phyloP scores from a whole-genome alignment of 495 filamentous ascomycete genomes.

The Penicillium egyptiacum region DNA sequence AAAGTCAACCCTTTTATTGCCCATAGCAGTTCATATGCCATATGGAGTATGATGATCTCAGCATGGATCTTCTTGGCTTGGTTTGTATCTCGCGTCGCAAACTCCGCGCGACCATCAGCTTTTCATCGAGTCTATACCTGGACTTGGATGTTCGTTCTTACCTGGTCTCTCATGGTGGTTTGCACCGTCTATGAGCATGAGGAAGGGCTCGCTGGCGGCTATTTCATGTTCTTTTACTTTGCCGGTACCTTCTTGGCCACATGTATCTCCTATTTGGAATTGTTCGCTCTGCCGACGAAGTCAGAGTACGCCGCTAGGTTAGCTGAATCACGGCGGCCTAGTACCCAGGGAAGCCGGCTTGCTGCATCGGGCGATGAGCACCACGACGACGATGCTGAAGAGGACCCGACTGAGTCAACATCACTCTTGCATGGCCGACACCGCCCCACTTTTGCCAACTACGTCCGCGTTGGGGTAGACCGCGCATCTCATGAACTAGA shows the following conservation, averaged over 20 bases:
- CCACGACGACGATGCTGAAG: slow-evolving; percentile 47
- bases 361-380: slow-evolving; percentile 35
- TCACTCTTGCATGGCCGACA: slow-evolving; percentile 66
- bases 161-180: slow-evolving; percentile 70
- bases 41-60: slow-evolving; percentile 83
- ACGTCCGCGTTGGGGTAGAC: slow-evolving; percentile 50
- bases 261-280: slow-evolving; percentile 70
- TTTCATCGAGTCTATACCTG: slow-evolving; percentile 78
- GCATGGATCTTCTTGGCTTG: slow-evolving; percentile 79
- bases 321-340: slow-evolving; percentile 38
- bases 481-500: slow-evolving; percentile 31
- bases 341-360: slow-evolving; percentile 44
- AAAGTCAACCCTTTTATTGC: slow-evolving; percentile 86
- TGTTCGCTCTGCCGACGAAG: slow-evolving; percentile 76
- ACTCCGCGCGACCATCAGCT: slow-evolving; percentile 81
- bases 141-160: slow-evolving; percentile 76
- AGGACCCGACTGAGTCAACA: slow-evolving; percentile 71
- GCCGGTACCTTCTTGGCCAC: slow-evolving; percentile 71
- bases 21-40: slow-evolving; percentile 81
- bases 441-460: slow-evolving; percentile 72
- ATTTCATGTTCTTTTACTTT: slow-evolving; percentile 81
- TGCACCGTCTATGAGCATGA: slow-evolving; percentile 73
- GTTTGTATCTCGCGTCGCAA: slow-evolving; percentile 79
- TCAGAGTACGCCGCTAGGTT: slow-evolving; percentile 54
- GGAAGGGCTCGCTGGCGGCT: slow-evolving; percentile 69